Percentiles rank a stretch among this genome's conserved stretches.
phyloP scores from a whole-genome alignment of 108 stramenopile genomes.

The Pseudonitzschia multiseries region DNA sequence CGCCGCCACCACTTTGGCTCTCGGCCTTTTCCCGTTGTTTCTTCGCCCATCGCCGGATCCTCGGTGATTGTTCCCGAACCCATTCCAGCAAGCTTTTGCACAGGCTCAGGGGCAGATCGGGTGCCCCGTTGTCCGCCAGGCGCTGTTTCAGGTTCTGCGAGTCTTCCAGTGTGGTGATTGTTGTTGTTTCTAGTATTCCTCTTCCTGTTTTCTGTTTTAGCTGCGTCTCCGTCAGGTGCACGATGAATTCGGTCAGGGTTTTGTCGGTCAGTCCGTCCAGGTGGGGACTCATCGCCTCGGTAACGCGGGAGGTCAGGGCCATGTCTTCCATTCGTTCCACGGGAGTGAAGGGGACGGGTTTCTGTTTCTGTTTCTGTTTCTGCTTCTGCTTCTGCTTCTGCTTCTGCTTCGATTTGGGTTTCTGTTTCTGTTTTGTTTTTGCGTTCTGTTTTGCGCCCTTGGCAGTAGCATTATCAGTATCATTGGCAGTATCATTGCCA shows the following conservation, averaged over 20 bases:
- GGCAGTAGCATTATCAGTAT: too few species aligned
- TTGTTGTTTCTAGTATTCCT: neutral
- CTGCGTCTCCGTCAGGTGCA: slow-evolving; percentile 80
- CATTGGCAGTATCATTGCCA: too few species aligned
- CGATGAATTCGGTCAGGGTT: slow-evolving; percentile 95
- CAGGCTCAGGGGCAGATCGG: slow-evolving; percentile 59
- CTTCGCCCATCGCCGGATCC: slow-evolving; percentile 54
- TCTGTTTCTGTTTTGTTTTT: neutral
- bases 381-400: slow-evolving; percentile 6
- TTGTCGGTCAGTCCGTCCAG: slow-evolving; percentile 86
- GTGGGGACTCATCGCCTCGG: slow-evolving; percentile 81
- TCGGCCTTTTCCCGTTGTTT: slow-evolving; percentile 38
- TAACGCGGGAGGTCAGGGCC: slow-evolving; percentile 85
- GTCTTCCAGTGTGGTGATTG: slow-evolving; percentile 20
- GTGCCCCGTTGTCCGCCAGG: slow-evolving; percentile 67
- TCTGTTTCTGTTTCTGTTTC: slow-evolving; percentile 31
- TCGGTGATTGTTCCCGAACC: slow-evolving; percentile 63
- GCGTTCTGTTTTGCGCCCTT: too few species aligned
- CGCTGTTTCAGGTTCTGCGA: slow-evolving; percentile 44
- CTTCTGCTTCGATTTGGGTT: neutral
- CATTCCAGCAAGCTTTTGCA: slow-evolving; percentile 60
- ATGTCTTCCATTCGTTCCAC: slow-evolving; percentile 93
- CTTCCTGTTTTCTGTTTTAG: slow-evolving; percentile 31
- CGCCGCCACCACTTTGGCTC: too few species aligned
- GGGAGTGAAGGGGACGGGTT: slow-evolving; percentile 55